phyloP scores from a whole-genome alignment of 2,329 filamentous ascomycete species.

The Monosporascus sp. region DNA sequence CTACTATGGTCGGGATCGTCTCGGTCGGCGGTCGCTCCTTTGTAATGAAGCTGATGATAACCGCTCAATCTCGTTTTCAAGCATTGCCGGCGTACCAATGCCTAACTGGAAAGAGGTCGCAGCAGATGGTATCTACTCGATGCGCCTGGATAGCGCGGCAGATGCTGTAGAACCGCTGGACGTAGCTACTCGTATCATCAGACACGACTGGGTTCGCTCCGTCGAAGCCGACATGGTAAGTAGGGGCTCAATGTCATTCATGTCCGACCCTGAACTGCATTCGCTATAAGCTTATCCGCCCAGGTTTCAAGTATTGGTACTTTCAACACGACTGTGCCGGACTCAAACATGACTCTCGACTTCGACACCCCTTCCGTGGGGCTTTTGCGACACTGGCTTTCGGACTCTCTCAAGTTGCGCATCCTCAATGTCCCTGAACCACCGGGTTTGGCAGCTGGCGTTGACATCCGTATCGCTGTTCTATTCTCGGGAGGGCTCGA shows the following conservation, averaged over 20 bases:
- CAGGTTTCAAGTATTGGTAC: constrained; percentile 49
- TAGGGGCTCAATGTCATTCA: constrained; percentile 10
- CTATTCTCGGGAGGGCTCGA: constrained; percentile 94
- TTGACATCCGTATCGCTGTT: constrained; percentile 60
- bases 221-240: constrained; percentile 40
- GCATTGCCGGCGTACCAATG: constrained; percentile 53
- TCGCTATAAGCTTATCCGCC: constrained; percentile 35
- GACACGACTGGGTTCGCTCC: constrained; percentile 29
- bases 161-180: constrained; percentile 4
- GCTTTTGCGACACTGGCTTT: constrained; percentile 48
- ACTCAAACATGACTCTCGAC: constrained; percentile 20
- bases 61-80: constrained; percentile 58
- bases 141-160: constrained; percentile 43
- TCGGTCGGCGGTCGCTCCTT: constrained; percentile 81
- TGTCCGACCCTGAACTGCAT: constrained; percentile 9
- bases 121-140: constrained; percentile 72
- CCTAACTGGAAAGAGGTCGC: constrained; percentile 72
- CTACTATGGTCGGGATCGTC: constrained; percentile 80
- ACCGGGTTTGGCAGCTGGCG: constrained; percentile 28
- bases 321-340: constrained; percentile 44
- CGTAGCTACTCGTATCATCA: constrained; percentile 9
- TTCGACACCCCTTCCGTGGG: constrained; percentile 45
- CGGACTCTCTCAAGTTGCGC: constrained; percentile 57
- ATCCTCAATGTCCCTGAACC: constrained; percentile 60
- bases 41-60: constrained; percentile 38